Evolutionary conservation across 345 rosid genomes (phyloP).

Genomic region (Sonneratia alba): DNA sequence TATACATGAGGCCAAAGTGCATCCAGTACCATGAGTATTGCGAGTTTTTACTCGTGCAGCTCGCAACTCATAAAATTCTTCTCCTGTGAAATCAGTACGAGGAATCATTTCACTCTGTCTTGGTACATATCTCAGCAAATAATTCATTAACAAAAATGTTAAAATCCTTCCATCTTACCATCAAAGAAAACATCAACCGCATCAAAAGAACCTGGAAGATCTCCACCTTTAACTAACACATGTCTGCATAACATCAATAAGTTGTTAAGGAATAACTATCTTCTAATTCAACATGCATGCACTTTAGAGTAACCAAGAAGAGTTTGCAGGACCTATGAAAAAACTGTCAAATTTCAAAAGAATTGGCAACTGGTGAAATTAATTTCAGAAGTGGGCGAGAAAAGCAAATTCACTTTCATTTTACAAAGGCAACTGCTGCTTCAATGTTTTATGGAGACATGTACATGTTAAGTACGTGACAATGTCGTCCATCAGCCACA

Average conservation of each 20-base stretch:
- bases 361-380: background rate
- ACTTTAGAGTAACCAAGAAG: background rate
- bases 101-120: background rate
- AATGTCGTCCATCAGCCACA: background rate
- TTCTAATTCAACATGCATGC: background rate
- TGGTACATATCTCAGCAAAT: background rate
- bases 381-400: background rate
- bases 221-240: slow-evolving; percentile 93
- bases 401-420: background rate
- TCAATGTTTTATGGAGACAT: background rate
- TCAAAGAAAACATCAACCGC: slow-evolving; percentile 80
- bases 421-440: background rate
- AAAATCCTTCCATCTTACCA: slow-evolving; percentile 31
- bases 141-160: background rate
- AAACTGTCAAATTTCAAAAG: background rate
- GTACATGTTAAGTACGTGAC: background rate
- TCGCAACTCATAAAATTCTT: slow-evolving; percentile 48
- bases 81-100: slow-evolving; percentile 32
- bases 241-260: slow-evolving; percentile 34
- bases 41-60: slow-evolving; percentile 60
- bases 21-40: slow-evolving; percentile 94
- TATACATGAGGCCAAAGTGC: slow-evolving; percentile 92
- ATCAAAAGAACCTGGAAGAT: slow-evolving; percentile 73
- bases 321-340: background rate
- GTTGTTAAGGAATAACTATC: background rate